Conservation (phyloP, 208 protist genomes). For the Leishmania tropica region DNA sequence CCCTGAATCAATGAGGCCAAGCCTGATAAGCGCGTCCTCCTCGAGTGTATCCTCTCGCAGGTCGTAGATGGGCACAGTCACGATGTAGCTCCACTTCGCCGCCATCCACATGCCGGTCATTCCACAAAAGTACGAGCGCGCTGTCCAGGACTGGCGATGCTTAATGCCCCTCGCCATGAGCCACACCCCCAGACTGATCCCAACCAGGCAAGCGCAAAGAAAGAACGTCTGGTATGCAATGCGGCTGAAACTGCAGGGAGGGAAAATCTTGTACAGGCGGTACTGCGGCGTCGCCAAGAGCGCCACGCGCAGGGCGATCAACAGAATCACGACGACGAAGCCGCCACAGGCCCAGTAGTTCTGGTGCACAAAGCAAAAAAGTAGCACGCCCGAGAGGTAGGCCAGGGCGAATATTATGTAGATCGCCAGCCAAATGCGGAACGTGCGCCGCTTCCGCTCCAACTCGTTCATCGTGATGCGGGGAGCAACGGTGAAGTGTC, state of each 20-base stretch:
- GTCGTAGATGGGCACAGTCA: constrained; percentile 49
- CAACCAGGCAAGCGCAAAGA: constrained; percentile 31
- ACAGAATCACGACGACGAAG: constrained; percentile 45
- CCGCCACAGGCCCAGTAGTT: constrained; percentile 75
- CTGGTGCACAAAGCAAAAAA: constrained; percentile 53
- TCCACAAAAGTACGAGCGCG: constrained; percentile 71
- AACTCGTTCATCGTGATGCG: constrained; percentile 13
- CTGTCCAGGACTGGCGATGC: constrained; percentile 55
- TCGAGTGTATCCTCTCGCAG: constrained; percentile 47
- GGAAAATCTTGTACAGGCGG: constrained; percentile 48
- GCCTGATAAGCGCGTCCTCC: constrained; percentile 33
- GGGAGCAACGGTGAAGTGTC: neutral
- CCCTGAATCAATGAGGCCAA: constrained; percentile 9
- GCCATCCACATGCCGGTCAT: constrained; percentile 67
- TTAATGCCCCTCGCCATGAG: constrained; percentile 56
- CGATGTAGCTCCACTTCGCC: constrained; percentile 75
- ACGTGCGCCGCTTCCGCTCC: constrained; percentile 9
- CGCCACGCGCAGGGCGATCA: constrained; percentile 48
- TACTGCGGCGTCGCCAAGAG: constrained; percentile 40
- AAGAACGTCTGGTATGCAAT: constrained; percentile 48
- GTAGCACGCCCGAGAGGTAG: constrained; percentile 45
- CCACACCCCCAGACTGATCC: constrained; percentile 60
- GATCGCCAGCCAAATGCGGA: constrained; percentile 26
- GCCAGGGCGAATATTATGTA: constrained; percentile 52
- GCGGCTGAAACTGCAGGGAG: constrained; percentile 40